Evolutionary conservation across 2,329 filamentous ascomycete genomes (phyloP), one percentile per base, ranked within the genome.

Genomic region (Nothopassalora personata): DNA sequence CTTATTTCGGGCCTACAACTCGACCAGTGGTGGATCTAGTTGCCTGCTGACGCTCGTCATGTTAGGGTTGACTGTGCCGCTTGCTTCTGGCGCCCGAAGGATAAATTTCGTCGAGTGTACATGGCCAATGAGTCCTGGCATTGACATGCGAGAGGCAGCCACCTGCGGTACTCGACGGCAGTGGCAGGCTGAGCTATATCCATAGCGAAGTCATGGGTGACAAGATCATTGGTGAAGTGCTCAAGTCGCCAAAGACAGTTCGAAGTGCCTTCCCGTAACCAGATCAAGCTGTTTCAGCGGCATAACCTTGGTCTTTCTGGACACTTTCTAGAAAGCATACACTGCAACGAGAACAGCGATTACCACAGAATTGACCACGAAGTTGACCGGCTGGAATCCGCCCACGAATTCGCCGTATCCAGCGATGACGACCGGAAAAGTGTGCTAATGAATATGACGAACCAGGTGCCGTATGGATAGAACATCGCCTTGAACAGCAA

Each of bases 391-490:
- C 18, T 62, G 52, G 19, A 64, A 64, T 4, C 54, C 57, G 5
- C 54, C 57, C 18, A 60, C 56, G 34, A 64, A 64, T 30, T 77
- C 77, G 5, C 80, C 81, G 66, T 75, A 77, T 83, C 86, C 89
- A 7, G 74, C 76, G 45, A 89, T 85, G 69, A 88, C 89, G 5
- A 82, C 80, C 9, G 84, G 23, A 23, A 84, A 73, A 89, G 90
- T 3, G 87, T 87, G 72, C 82, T 86, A 74, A 87, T 86, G 70
- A 85, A 82, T 3, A 88, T 76, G 1, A 86, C 86, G 66, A 86
- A 87, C 73, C 79, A 86, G 0, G 86, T 81, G 47, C 87, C 78
- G 67, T 77, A 89, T 0, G 86, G 86, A 73, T 88, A 85, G 60
- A 82, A 74, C 9, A 83, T 78, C 1, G 86, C 84, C 28, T 75